Evolutionary conservation across 352 stramenopile species (phyloP).

Genomic region (Globisporangium spinosum): DNA sequence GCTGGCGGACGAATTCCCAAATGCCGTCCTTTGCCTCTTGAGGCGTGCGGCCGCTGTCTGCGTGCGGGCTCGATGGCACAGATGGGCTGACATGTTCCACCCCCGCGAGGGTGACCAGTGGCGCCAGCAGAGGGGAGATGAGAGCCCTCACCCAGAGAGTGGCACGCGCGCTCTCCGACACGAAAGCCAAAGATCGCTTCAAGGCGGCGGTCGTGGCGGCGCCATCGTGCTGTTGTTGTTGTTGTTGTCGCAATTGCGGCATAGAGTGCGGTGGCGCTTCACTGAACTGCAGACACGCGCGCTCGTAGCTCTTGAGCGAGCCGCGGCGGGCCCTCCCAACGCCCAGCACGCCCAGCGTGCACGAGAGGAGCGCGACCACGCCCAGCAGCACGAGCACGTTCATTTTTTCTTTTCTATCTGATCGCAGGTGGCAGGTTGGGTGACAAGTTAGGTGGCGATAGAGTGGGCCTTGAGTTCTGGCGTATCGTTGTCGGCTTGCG

Average conservation of each 20-base stretch:
- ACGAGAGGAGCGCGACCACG: conserved; percentile 15
- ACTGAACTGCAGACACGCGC: conserved; percentile 7
- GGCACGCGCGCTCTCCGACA: not conserved
- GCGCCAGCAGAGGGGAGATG: conserved; percentile 17
- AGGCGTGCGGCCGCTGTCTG: not conserved
- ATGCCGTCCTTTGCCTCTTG: not conserved
- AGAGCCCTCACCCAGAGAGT: conserved; percentile 2
- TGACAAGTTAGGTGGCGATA: not conserved
- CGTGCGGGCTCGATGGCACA: too few relatives aligned
- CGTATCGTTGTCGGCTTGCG: conserved; percentile 4
- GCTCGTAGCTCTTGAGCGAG: conserved; percentile 26
- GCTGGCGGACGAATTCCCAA: conserved; percentile 5
- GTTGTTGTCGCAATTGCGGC: not conserved
- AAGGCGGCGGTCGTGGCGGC: not conserved
- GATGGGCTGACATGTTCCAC: conserved; percentile 12
- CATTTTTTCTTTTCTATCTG: conserved; percentile 5
- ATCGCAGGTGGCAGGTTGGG: not conserved
- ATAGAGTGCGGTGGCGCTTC: not conserved
- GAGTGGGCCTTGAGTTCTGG: not conserved
- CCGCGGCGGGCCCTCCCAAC: conserved; percentile 21
- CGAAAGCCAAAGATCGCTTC: conserved; percentile 4
- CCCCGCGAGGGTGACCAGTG: not conserved
- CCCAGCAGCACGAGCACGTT: conserved; percentile 18
- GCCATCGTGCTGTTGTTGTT: conserved; percentile 3
- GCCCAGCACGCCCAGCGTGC: conserved; percentile 23